phyloP scores from a whole-genome alignment of 768 basidiomycete genomes.

The Chalciporus sphaerocephalus region DNA sequence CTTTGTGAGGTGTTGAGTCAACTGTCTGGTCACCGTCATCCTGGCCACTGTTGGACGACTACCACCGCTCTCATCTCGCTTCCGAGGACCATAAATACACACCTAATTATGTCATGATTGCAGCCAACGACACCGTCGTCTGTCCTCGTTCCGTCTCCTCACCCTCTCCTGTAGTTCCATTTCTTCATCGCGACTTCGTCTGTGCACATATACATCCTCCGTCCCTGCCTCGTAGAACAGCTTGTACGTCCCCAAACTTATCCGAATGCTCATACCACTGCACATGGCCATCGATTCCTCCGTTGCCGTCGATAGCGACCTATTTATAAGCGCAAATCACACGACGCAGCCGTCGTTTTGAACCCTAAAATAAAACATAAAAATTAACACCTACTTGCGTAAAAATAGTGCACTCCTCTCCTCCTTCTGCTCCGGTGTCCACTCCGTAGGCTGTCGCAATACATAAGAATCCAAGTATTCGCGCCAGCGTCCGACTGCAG shows the following conservation, averaged over 20 bases:
- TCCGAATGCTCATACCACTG: conserved; percentile 41
- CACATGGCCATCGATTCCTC: conserved; percentile 24
- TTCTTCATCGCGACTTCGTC: conserved; percentile 32
- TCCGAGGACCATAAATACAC: neutral
- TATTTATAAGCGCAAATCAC: conserved; percentile 43
- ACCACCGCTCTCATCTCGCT: too few relatives aligned
- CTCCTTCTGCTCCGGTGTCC: conserved; percentile 45
- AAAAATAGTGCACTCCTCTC: conserved; percentile 46
- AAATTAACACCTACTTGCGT: conserved; percentile 54
- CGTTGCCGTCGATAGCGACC: conserved; percentile 41
- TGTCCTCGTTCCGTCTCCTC: conserved; percentile 50
- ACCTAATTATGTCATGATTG: conserved; percentile 10
- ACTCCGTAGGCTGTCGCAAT: conserved; percentile 66
- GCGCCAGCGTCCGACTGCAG: conserved; percentile 56
- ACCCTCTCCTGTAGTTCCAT: conserved; percentile 37
- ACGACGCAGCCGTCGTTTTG: neutral
- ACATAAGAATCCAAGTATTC: conserved; percentile 74
- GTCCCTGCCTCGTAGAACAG: conserved; percentile 61
- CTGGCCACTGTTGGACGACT: too few relatives aligned
- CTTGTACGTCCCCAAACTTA: conserved; percentile 60
- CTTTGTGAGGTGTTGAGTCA: too few relatives aligned
- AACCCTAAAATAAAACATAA: conserved; percentile 2
- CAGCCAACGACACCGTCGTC: conserved; percentile 42
- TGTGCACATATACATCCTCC: conserved; percentile 53
- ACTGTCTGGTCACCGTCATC: too few relatives aligned